These are phyloP conservation scores for Gleditsia sinensis DNA, from an alignment of 306 rosid genomes.

Conservation along the genomic window DNA sequence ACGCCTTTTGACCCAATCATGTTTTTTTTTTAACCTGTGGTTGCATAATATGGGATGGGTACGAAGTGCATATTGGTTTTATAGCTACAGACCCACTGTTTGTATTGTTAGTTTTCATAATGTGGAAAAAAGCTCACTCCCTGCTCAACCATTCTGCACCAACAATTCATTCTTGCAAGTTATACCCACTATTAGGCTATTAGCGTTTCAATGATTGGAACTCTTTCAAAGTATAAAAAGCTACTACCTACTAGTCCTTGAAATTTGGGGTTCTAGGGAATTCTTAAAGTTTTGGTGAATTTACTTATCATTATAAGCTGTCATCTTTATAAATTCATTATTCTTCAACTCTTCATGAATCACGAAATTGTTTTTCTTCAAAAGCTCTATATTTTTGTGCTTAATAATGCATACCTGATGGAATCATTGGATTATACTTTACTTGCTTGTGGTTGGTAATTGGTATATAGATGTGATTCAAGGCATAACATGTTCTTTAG, in stretches of 20 bases:
- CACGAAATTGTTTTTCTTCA: background rate
- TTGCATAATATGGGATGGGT: background rate
- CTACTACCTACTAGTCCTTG: background rate
- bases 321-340: background rate
- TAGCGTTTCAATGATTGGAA: background rate
- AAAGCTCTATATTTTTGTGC: background rate
- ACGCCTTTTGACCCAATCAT: background rate
- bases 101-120: background rate
- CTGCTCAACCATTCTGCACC: background rate
- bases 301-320: background rate
- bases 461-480: background rate
- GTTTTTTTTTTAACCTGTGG: background rate
- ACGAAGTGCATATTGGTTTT: background rate
- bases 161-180: background rate
- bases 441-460: background rate
- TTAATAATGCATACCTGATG: background rate
- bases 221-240: background rate
- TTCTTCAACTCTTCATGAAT: background rate
- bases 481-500: conserved; percentile 1
- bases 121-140: background rate
- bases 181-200: background rate
- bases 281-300: background rate
- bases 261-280: too few relatives aligned
- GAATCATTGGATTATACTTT: background rate
- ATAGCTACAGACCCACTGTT: background rate